A percentile compares a stretch with the other conserved stretches of the same genome.
These are phyloP conservation scores for Trypanosoma rangeli DNA, from an alignment of 208 protist species.

Conservation along the genomic window DNA sequence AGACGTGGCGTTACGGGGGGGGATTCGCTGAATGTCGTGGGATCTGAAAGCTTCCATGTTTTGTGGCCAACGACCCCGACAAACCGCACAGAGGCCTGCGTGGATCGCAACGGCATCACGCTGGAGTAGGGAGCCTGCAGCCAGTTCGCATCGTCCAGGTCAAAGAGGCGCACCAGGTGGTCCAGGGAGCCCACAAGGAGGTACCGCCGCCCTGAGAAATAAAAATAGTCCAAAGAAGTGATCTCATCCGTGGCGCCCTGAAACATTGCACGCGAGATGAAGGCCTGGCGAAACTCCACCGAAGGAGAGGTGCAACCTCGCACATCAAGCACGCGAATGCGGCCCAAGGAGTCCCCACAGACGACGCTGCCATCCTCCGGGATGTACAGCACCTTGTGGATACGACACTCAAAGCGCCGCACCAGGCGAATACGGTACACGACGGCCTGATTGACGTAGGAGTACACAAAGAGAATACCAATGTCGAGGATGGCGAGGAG, in stretches of 20 bases:
- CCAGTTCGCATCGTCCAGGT: constrained; percentile 15
- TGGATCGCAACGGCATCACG: neutral
- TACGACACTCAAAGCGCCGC: constrained; percentile 40
- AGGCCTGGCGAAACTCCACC: constrained; percentile 31
- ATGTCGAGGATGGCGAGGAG: constrained; percentile 68
- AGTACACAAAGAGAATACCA: constrained; percentile 71
- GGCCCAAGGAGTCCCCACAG: constrained; percentile 48
- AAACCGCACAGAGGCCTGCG: constrained; percentile 4
- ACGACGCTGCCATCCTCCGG: constrained; percentile 28
- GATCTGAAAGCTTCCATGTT: constrained; percentile 11
- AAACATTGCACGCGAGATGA: constrained; percentile 12
- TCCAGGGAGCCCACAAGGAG: constrained; percentile 57
- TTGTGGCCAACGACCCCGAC: constrained; percentile 23
- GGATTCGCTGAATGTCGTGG: constrained; percentile 4
- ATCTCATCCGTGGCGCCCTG: constrained; percentile 40
- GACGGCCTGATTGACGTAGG: constrained; percentile 49
- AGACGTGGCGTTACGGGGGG: neutral
- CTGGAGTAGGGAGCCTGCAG: neutral
- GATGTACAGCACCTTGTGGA: constrained; percentile 41
- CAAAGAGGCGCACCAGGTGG: constrained; percentile 68
- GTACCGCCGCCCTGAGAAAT: neutral
- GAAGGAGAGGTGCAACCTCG: constrained; percentile 21
- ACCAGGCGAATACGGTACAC: constrained; percentile 43
- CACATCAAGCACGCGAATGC: constrained; percentile 50
- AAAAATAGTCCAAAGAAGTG: constrained; percentile 25